Base-by-base conservation (phyloP, 2,329 filamentous ascomycete genomes). In the Aspergillus phoenicis region DNA sequence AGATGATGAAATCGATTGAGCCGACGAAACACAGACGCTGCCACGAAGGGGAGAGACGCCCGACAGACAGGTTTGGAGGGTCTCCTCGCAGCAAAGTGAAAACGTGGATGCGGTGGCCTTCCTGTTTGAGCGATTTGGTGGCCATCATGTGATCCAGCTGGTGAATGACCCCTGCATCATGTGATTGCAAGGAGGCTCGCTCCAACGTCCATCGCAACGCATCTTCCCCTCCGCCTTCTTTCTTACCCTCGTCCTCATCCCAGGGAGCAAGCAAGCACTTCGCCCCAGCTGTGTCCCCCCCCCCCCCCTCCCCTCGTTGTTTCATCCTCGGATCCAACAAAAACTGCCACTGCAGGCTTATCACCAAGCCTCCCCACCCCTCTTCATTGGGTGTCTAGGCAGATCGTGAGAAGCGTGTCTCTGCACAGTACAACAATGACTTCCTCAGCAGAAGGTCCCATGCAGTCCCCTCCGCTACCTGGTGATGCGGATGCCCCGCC, bases 401-500 rank as follows among this genome's bases (percentile, higher is more conserved):
- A 24, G 20, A 45, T 45, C 41, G 20, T 11, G 17, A 45, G 20
- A 11, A 20, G 15, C 20, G 41, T 11, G 17, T 45, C 22, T 45
- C 20, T 45, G 20, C 41, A 45, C 41, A 24, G 41, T 20, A 45
- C 26, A 15, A 20, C 26, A n/a, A 51, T 51, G 24, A 55, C 24
- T 39, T 45, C 36, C 51, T 33, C 36, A 15, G 15, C 51, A 36
- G 11, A 36, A n/a, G 20, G n/a, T 24, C 24, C 13, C 10, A 33
- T 26, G 10, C 41, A 30, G 26, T 28, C 20, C 39, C 11, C 28
- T 53, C 59, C 55, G 4, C 22, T 49, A 22, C 54, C 59, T 8
- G 22, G 20, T 20, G 59, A 57, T 20, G 8, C 54, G 20, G 55
- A 61, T 39, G 15, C 45, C 13, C 24, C 55, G 26, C 38, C 52